phyloP scores from a whole-genome alignment of 1,284 basidiomycete species.

The Malassezia sympodialis region DNA sequence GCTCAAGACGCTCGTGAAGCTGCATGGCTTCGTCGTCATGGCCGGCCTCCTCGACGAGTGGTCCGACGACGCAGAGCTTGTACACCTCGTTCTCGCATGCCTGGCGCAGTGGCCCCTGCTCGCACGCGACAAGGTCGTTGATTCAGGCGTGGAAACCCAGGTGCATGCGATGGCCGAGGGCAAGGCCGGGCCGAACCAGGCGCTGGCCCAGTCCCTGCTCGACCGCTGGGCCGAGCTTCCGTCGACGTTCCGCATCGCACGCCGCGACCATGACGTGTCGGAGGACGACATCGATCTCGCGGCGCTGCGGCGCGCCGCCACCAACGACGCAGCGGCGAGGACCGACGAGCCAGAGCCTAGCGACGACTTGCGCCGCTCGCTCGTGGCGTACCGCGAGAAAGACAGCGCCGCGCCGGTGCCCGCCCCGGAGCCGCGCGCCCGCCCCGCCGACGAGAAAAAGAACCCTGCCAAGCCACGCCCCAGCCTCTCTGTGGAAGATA shows the following conservation, averaged over 20 bases:
- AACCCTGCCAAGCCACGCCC: slow-evolving; percentile 1
- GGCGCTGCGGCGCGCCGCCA: slow-evolving; percentile 9
- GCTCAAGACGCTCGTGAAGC: slow-evolving; percentile 73
- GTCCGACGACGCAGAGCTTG: slow-evolving; percentile 62
- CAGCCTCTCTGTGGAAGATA: slow-evolving; percentile 36
- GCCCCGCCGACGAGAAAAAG: neutral
- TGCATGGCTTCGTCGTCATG: slow-evolving; percentile 90
- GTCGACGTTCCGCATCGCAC: slow-evolving; percentile 64
- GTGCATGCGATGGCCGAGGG: slow-evolving; percentile 38
- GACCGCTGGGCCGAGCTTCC: slow-evolving; percentile 66
- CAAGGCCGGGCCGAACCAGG: slow-evolving; percentile 17
- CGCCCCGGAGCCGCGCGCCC: neutral
- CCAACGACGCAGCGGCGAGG: neutral
- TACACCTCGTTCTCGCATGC: slow-evolving; percentile 54
- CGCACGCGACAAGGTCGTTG: slow-evolving; percentile 78
- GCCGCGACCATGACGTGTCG: slow-evolving; percentile 37
- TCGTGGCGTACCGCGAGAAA: slow-evolving; percentile 10
- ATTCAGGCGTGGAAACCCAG: slow-evolving; percentile 53
- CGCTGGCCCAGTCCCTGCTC: slow-evolving; percentile 54
- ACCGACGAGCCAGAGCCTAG: neutral
- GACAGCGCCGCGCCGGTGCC: neutral
- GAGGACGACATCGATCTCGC: neutral
- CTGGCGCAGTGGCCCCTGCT: slow-evolving; percentile 63
- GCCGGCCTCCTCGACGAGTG: slow-evolving; percentile 75
- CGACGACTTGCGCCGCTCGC: slow-evolving; percentile 16